Base-by-base conservation (phyloP, 805 yeast genomes). In the Saccharomycopsis malanga region DNA sequence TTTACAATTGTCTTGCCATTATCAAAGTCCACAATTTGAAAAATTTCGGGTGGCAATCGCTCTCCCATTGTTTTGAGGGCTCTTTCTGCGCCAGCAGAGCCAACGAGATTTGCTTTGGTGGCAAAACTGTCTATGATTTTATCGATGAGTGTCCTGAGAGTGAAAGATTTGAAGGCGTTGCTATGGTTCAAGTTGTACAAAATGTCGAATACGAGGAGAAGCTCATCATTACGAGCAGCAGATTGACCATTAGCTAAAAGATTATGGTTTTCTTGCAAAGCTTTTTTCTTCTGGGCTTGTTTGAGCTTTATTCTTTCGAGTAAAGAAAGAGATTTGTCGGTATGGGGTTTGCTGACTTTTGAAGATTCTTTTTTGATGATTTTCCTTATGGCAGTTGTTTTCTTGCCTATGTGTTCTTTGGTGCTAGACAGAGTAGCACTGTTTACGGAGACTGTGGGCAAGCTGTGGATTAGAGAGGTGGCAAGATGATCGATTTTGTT, bases 281-380 rank as follows among this genome's bases (percentile, higher is more conserved):
- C n/a, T 18, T 44, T 41, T 4, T 23, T 20, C 14, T n/a, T 25
- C 6, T 45, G 29, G 10, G 18, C 25, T 32, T 49, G 49, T 25
- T 49, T 49, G 34, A 49, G 21, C 32, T 34, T 39, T 9, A 49
- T 49, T 38, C 52, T 36, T 25, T 49, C 52, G 14, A 40, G 20
- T 14, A 49, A 12, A 4, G 41, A 23, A 10, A 48, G 24, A n/a
- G n/a, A n/a, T 17, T 29, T 39, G 25, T 29, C 36, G 15, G 12
- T 22, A 14, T 4, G 32, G 15, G 15, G 21, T 17, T 21, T 25
- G 22, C 17, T 14, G 15, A 10, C 7, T 6, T 4, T 34, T 22
- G 14, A 21, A 5, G 4, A 32, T 42, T 6, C 14, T 12, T 23
- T 7, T 12, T 27, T 27, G 7, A 12, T 27, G 7, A 27, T 27